Conservation (phyloP, 148 eudicot genomes). For the Polygonum aviculare region DNA sequence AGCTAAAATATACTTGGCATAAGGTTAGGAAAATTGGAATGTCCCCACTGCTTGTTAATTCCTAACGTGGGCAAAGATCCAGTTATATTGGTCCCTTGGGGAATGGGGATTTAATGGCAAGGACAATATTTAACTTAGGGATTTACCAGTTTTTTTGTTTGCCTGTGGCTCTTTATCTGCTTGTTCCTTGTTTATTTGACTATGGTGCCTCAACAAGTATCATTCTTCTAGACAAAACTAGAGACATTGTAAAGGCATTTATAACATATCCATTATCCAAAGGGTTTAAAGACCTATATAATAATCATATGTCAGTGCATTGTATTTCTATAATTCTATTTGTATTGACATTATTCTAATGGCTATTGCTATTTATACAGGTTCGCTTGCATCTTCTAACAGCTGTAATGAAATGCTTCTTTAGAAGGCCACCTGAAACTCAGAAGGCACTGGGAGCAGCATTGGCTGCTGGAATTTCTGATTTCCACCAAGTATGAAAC, state of each 20-base stretch:
- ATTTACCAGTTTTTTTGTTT: background rate
- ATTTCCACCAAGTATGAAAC: conserved; percentile 78
- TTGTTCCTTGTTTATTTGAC: background rate
- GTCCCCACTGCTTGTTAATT: background rate
- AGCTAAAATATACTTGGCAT: background rate
- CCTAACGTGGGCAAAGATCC: background rate
- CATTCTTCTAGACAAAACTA: background rate
- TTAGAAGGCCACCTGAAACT: conserved; percentile 96
- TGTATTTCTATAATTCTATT: background rate
- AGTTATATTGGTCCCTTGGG: background rate
- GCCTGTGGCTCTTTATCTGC: background rate
- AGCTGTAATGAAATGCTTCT: conserved; percentile 90
- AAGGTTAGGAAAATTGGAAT: background rate
- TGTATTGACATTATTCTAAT: conserved; percentile 1
- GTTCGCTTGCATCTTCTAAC: conserved; percentile 94
- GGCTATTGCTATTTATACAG: conserved; percentile 28
- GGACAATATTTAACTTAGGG: background rate
- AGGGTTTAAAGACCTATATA: background rate
- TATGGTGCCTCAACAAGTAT: background rate
- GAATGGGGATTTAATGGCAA: background rate
- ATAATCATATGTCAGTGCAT: background rate
- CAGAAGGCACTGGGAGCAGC: conserved; percentile 90
- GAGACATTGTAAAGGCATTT: too few species aligned
- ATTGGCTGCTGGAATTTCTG: conserved; percentile 87
- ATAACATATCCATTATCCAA: too few species aligned